Base-by-base conservation (phyloP, 2,329 filamentous ascomycete species). In the Tolypocladium ophioglossoides region DNA sequence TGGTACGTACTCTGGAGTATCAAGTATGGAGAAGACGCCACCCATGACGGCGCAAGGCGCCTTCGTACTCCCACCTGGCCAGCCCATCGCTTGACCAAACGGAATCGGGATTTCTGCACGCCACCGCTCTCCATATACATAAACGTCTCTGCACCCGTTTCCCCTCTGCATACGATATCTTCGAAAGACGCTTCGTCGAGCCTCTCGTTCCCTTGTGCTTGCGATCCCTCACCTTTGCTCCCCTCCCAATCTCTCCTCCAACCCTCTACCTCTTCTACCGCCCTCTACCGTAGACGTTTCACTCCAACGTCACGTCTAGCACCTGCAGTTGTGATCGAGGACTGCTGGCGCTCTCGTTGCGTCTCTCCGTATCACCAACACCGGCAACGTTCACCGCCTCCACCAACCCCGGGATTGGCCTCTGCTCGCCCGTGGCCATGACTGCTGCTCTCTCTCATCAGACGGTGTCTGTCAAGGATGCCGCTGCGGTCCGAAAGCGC, bases 401-500 rank as follows among this genome's bases (percentile, higher is more conserved):
- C 18, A 12, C 9, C 27, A 8, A 9, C 3, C 44, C 24, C 34
- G 18, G 4, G 16, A 47, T 32, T 6, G 44, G 44, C 27, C 27
- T 32, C 9, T 32, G 8, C 32, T 32, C 44, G 18, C 18, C 18
- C 34, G 49, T 53, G 51, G 66, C 54, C 50, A 80, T 81, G 78
- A 79, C 78, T 55, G 75, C 76, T 59, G 69, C 76, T 58, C 66
- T 74, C 58, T 66, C 72, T 54, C 72, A 73, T 61, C 73, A 73
- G 64, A 70, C 68, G 52, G 61, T 67, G 59, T 61, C 72, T 70
- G 65, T 71, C 64, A 81, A 79, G 64, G 77, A 80, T 62, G 69
- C 73, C 47, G 73, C 76, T 55, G 75, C 76, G 52, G 73, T 77
- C 52, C 76, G 78, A 65, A 83, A 96, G 77, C 84, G 91, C 67